phyloP scores from a whole-genome alignment of 805 yeast species.

The Candida morakotiae region DNA sequence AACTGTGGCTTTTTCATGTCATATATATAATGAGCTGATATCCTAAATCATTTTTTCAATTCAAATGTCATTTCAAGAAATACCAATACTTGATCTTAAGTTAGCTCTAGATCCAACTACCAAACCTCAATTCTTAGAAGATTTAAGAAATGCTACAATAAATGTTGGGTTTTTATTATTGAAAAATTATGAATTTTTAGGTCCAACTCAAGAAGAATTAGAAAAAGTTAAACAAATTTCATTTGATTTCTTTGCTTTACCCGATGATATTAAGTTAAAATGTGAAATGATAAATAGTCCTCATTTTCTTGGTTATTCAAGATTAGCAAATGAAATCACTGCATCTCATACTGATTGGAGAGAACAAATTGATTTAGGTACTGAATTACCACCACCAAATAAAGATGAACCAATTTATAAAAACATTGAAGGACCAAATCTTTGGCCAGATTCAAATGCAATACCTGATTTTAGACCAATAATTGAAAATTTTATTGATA shows the following conservation, averaged over 20 bases:
- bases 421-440: slow-evolving; percentile 55
- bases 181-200: slow-evolving; percentile 31
- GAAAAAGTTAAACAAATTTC: slow-evolving; percentile 36
- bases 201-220: slow-evolving; percentile 39
- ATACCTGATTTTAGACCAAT: slow-evolving; percentile 42
- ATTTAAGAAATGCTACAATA: slow-evolving; percentile 44
- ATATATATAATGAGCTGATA: neutral
- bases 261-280: slow-evolving; percentile 39
- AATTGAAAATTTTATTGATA: slow-evolving; percentile 39
- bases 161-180: slow-evolving; percentile 54
- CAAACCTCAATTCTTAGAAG: slow-evolving; percentile 39
- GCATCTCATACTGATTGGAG: slow-evolving; percentile 52
- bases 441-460: slow-evolving; percentile 43
- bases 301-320: slow-evolving; percentile 56
- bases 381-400: slow-evolving; percentile 43
- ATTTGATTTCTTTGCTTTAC: slow-evolving; percentile 41
- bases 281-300: slow-evolving; percentile 54
- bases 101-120: slow-evolving; percentile 39
- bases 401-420: slow-evolving; percentile 39
- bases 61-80: slow-evolving; percentile 30
- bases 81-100: slow-evolving; percentile 45
- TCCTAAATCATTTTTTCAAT: neutral
- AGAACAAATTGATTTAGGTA: slow-evolving; percentile 60
- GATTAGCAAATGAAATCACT: slow-evolving; percentile 56
- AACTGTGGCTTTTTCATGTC: neutral